phyloP scores from a whole-genome alignment of 768 basidiomycete genomes.

The Boletus huronensis region DNA sequence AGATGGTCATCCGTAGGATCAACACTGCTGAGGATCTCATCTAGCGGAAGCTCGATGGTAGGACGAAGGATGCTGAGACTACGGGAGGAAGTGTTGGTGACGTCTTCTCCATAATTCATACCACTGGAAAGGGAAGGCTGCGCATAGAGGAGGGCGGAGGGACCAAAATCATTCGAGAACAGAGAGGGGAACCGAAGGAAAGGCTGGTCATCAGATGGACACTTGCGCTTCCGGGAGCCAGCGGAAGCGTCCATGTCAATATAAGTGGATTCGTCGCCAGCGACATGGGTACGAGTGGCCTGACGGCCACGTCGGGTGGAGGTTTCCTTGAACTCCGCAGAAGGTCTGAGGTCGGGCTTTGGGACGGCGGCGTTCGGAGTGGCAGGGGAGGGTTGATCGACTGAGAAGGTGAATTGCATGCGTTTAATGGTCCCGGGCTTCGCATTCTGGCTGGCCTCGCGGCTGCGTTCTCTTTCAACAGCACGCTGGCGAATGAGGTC shows the following conservation, averaged over 20 bases:
- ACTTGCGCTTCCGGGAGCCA: conserved; percentile 29
- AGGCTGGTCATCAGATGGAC: conserved; percentile 23
- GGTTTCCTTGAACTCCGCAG: conserved; percentile 58
- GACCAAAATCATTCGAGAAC: conserved; percentile 74
- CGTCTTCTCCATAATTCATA: conserved; percentile 78
- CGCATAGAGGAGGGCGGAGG: conserved; percentile 67
- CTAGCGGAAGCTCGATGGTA: conserved; percentile 83
- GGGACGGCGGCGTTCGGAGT: conserved; percentile 43
- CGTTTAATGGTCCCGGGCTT: conserved; percentile 74
- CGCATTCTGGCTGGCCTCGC: conserved; percentile 62
- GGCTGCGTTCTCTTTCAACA: conserved; percentile 74
- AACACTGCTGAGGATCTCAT: conserved; percentile 58
- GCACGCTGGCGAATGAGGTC: conserved; percentile 81
- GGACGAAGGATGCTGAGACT: conserved; percentile 65
- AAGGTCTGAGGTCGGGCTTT: conserved; percentile 67
- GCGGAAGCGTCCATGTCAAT: conserved; percentile 23
- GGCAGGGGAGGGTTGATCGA: conserved; percentile 62
- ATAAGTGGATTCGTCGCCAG: conserved; percentile 23
- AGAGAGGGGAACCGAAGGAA: conserved; percentile 68
- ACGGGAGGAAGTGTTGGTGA: conserved; percentile 46
- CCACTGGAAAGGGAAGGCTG: conserved; percentile 63
- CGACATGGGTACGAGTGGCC: conserved; percentile 36
- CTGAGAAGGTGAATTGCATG: conserved; percentile 88
- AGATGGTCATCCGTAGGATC: conserved; percentile 23
- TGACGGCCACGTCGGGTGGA: conserved; percentile 39